Conservation (phyloP, 176 grass and related monocot genomes). For the Carex kokanica region DNA sequence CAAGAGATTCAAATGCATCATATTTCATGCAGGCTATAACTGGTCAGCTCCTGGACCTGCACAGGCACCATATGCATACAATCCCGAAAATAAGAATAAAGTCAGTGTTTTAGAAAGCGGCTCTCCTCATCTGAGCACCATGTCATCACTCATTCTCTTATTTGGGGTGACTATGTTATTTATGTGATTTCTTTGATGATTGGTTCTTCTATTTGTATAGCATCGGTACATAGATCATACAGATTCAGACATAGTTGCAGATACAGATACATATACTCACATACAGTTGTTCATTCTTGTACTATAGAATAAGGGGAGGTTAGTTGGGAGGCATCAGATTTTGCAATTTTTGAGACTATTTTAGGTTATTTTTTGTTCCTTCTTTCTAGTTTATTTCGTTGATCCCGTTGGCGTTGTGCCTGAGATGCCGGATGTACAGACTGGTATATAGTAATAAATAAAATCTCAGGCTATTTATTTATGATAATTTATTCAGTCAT, state of each 20-base stretch:
- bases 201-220: conserved; percentile 16
- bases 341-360: conserved; percentile 14
- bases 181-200: conserved; percentile 36
- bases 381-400: background rate
- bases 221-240: background rate
- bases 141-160: conserved; percentile 7
- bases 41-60: conserved; percentile 24
- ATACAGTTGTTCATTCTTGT: conserved; percentile 20
- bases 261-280: background rate
- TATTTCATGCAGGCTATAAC: background rate
- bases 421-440: conserved; percentile 28
- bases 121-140: conserved; percentile 18
- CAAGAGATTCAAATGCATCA: background rate
- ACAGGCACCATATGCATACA: conserved; percentile 33
- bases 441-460: conserved; percentile 16
- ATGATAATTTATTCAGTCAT: background rate
- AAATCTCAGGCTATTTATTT: conserved; percentile 13
- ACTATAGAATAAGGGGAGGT: conserved; percentile 6
- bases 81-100: conserved; percentile 44
- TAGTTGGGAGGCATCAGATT: background rate
- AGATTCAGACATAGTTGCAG: background rate
- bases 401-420: background rate
- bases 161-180: conserved; percentile 21
- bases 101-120: conserved; percentile 22
- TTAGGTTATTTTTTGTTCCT: conserved; percentile 10